A percentile compares a stretch with the other conserved stretches of the same genome.
Conservation (phyloP, 2,329 filamentous ascomycete species). For the Setomelanomma holmii region DNA sequence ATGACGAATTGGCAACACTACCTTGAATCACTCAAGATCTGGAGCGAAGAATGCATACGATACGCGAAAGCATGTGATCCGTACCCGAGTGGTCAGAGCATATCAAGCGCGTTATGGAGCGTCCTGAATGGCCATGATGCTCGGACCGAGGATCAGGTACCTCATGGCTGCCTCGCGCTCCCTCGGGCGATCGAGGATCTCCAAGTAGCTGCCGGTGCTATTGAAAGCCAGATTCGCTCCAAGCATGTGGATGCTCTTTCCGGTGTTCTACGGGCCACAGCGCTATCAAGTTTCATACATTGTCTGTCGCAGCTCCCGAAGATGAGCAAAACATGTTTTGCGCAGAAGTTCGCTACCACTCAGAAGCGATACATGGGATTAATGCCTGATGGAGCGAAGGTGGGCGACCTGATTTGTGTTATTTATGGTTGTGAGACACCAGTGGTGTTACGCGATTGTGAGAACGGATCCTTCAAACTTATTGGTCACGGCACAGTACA, state of each 20-base stretch:
- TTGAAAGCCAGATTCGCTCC: neutral
- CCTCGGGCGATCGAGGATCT: neutral
- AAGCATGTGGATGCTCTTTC: conserved; percentile 1
- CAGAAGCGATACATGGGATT: conserved; percentile 3
- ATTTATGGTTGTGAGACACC: conserved; percentile 8
- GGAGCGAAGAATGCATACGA: conserved; percentile 3
- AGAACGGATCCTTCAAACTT: neutral
- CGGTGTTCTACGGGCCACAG: neutral
- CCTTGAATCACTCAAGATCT: neutral
- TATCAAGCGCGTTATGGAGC: neutral
- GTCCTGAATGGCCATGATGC: neutral
- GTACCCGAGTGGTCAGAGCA: conserved; percentile 3
- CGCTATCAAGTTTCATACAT: neutral
- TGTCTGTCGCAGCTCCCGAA: neutral
- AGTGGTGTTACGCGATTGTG: conserved; percentile 2
- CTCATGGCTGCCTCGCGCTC: no score
- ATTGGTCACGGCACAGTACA: conserved; percentile 4
- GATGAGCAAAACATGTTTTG: neutral
- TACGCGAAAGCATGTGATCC: neutral
- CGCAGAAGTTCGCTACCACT: conserved; percentile 3
- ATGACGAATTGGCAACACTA: neutral
- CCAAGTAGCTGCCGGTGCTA: neutral
- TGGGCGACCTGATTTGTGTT: conserved; percentile 5
- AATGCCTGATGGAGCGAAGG: conserved; percentile 1
- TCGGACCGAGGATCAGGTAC: neutral